A percentile compares a stretch with the other conserved stretches of the same genome.
Evolutionary conservation across 306 rosid genomes (phyloP).

Genomic region (Ceratonia siliqua): DNA sequence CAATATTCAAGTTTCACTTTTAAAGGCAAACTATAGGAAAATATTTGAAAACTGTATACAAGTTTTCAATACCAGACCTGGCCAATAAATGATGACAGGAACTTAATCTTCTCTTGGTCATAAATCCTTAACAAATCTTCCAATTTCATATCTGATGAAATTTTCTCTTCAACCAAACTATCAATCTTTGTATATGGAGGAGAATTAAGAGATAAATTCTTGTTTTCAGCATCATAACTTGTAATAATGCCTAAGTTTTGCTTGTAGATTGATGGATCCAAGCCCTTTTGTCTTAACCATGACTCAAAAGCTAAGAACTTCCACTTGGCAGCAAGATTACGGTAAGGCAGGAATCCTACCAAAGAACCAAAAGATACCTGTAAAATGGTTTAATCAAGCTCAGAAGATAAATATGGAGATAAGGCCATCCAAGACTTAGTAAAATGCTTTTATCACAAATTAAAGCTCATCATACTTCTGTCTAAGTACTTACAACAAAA

Average conservation of each 20-base stretch:
- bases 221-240: constrained; percentile 50
- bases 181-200: constrained; percentile 39
- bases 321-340: constrained; percentile 83
- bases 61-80: constrained; percentile 61
- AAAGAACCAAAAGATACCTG: constrained; percentile 92
- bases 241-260: constrained; percentile 60
- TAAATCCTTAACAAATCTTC: constrained; percentile 79
- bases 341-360: constrained; percentile 90
- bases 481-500: constrained; percentile 73
- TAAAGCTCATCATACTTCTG: constrained; percentile 10
- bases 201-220: constrained; percentile 35
- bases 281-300: constrained; percentile 84
- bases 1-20: constrained; percentile 26
- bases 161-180: constrained; percentile 44
- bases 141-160: constrained; percentile 79
- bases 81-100: constrained; percentile 85
- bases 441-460: background rate
- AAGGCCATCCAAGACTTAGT: constrained; percentile 7
- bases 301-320: constrained; percentile 96
- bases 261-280: constrained; percentile 79
- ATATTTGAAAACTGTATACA: constrained; percentile 18
- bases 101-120: constrained; percentile 73
- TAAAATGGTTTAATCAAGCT: constrained; percentile 40
- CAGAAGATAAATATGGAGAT: constrained; percentile 34
- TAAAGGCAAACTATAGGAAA: background rate